Evolutionary conservation across 1,284 basidiomycete genomes (phyloP), one percentile per base, ranked within the genome.

Genomic region (Sanghuangporus baumii): DNA sequence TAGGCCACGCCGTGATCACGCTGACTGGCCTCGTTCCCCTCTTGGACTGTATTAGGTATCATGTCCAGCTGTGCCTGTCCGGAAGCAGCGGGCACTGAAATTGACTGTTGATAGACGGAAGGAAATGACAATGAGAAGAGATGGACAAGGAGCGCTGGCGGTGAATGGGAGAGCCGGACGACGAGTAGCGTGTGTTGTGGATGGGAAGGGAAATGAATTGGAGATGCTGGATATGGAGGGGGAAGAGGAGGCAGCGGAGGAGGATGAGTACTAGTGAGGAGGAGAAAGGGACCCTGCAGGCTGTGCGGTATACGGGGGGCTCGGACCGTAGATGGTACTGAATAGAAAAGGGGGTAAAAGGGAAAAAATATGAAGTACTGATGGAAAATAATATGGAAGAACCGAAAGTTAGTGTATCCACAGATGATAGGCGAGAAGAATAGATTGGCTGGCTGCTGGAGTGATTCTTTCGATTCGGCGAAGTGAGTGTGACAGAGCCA

Each of bases 201-300:
- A 88, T 71, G 75, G 72, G 64, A 76, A 77, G 57, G 88, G 88
- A 66, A 78, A 75, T 66, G 75, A 74, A 65, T 72, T 91, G 77
- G 89, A 93, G 76, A 80, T 87, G 59, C 76, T 92, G 69, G 90
- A 93, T 78, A 79, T 93, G 75, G 90, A 90, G 75, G 87, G 81
- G 58, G 79, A 85, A 69, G 77, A 68, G 69, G 77, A 68, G 60
- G 82, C 83, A 67, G 82, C 81, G 68, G 79, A 78, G 70, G 85
- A 78, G 69, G 78, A 76, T 66, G 74, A 74, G 66, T n/a, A n/a
- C n/a, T n/a, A n/a, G n/a, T 31, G 26, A 31, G 26, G 74, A 70
- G 41, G 69, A 68, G 66, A 74, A 74, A 71, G 73, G 70, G 18
- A 63, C 41, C 55, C 50, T 63, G 34, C 31, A 14, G 26, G 40